phyloP scores from a whole-genome alignment of 2,329 filamentous ascomycete species.

The Pseudonectria foliicola region DNA sequence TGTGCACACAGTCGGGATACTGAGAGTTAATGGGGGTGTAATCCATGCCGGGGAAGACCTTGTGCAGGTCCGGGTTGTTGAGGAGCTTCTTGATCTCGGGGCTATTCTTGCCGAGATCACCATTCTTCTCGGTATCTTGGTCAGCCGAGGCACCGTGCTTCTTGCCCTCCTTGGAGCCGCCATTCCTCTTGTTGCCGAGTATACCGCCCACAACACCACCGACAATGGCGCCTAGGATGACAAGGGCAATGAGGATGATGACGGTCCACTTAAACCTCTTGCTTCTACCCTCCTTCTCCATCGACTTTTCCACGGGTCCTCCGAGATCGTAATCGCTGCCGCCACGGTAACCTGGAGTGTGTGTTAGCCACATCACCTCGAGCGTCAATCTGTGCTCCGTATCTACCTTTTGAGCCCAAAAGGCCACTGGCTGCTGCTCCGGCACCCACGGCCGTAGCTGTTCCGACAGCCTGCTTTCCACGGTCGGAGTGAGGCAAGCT shows the following conservation, averaged over 20 bases:
- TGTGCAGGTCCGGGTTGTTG: conserved; percentile 76
- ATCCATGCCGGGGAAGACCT: conserved; percentile 91
- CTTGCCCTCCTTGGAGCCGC: conserved; percentile 10
- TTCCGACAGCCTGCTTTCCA: conserved; percentile 15
- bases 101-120: conserved; percentile 68
- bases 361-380: background rate
- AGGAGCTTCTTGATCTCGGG: conserved; percentile 72
- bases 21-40: conserved; percentile 90
- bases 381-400: conserved; percentile 12
- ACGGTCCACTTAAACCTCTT: conserved; percentile 67
- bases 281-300: conserved; percentile 49
- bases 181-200: conserved; percentile 45
- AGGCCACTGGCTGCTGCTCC: conserved; percentile 35
- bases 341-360: conserved; percentile 1
- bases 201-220: conserved; percentile 70
- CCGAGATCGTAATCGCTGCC: conserved; percentile 28
- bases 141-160: conserved; percentile 42
- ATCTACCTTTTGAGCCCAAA: conserved; percentile 24
- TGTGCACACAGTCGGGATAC: conserved; percentile 72
- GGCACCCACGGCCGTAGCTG: conserved; percentile 39
- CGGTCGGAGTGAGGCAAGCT: conserved; percentile 43
- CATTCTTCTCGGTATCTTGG: conserved; percentile 55
- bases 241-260: conserved; percentile 52
- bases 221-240: conserved; percentile 64
- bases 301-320: conserved; percentile 51